Conservation (phyloP, 768 basidiomycete species). For the Pleurotus pulmonarius region DNA sequence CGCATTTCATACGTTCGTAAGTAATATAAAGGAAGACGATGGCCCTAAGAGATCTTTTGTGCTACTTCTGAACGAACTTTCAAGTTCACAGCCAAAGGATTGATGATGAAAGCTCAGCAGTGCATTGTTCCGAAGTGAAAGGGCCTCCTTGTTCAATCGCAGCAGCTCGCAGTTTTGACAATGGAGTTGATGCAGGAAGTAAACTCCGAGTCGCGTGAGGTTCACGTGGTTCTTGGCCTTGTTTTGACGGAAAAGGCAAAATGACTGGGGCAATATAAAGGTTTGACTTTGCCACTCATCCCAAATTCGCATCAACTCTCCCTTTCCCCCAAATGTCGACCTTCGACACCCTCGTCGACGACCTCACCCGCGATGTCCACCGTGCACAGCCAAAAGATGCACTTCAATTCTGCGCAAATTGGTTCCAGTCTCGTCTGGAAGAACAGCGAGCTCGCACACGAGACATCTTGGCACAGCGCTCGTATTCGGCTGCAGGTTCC, state of each 20-base stretch:
- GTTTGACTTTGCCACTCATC: slow-evolving; percentile 1
- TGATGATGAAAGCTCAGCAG: no score
- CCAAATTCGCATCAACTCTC: not conserved
- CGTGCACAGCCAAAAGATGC: slow-evolving; percentile 87
- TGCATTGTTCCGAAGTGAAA: no score
- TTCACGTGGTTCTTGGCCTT: not conserved
- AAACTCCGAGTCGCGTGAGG: not conserved
- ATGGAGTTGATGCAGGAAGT: not conserved
- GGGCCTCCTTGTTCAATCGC: no score
- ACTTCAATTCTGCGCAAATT: slow-evolving; percentile 90
- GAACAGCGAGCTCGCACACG: slow-evolving; percentile 77
- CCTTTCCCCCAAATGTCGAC: slow-evolving; percentile 48
- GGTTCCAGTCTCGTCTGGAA: slow-evolving; percentile 88
- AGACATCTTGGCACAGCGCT: slow-evolving; percentile 55
- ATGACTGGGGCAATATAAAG: not conserved
- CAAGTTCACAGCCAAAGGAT: no score
- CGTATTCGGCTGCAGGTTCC: slow-evolving; percentile 37
- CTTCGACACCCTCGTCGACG: slow-evolving; percentile 77
- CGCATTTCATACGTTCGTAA: slow-evolving; percentile 7
- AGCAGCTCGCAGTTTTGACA: no score
- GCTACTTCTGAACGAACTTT: not conserved
- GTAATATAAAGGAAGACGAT: no score
- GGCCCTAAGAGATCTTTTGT: no score
- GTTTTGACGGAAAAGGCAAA: not conserved
- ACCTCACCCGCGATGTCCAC: slow-evolving; percentile 82